phyloP scores from a whole-genome alignment of 345 rosid species.

The Anastatica hierochuntica region DNA sequence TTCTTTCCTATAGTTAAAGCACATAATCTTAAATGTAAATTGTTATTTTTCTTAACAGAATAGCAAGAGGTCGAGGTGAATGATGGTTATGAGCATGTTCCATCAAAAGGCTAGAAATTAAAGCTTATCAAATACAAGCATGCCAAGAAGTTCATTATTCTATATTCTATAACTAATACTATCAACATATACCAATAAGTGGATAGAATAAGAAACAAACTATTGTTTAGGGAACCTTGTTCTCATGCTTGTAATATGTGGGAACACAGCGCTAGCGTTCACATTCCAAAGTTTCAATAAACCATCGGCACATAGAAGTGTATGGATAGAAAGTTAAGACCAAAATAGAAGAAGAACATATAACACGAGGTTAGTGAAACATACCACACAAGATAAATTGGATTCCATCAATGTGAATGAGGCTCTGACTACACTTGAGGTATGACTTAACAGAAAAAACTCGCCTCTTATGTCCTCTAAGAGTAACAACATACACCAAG shows the following conservation, averaged over 20 bases:
- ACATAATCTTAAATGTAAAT: constrained; percentile 48
- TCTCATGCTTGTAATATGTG: constrained; percentile 89
- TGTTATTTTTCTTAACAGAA: constrained; percentile 11
- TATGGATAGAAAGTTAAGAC: constrained; percentile 11
- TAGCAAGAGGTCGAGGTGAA: background rate
- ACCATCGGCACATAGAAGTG: constrained; percentile 79
- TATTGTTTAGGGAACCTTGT: constrained; percentile 48
- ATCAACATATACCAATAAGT: constrained; percentile 4
- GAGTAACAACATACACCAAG: constrained; percentile 64
- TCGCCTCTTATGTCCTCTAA: constrained; percentile 89
- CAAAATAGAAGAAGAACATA: background rate
- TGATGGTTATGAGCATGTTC: background rate
- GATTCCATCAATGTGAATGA: constrained; percentile 78
- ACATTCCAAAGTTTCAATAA: constrained; percentile 88
- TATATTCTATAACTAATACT: background rate
- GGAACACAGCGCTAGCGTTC: constrained; percentile 74
- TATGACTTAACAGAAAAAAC: constrained; percentile 94
- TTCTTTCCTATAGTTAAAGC: constrained; percentile 89
- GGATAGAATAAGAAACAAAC: background rate
- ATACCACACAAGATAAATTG: constrained; percentile 93
- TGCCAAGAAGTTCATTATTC: background rate
- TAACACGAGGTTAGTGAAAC: constrained; percentile 11
- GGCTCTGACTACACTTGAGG: constrained; percentile 80
- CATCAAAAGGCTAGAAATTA: constrained; percentile 1
- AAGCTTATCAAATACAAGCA: background rate